A percentile compares a stretch with the other conserved stretches of the same genome.
Conservation (phyloP, 1,284 basidiomycete species). For the Sanghuangporus weigelae region DNA sequence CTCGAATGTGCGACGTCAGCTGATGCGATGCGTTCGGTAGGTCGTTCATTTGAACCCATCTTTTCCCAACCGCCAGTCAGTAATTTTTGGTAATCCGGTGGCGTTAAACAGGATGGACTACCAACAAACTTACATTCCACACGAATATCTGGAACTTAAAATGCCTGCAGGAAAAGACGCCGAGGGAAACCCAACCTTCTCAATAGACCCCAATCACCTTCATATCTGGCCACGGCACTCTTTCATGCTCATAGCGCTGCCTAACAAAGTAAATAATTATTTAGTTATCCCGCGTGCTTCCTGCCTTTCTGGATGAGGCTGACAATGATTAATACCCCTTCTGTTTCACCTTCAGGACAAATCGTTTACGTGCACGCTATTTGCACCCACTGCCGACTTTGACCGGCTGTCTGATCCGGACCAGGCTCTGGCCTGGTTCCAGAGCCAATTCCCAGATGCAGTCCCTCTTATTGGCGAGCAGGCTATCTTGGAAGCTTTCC, state of each 20-base stretch:
- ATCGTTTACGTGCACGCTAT: constrained; percentile 88
- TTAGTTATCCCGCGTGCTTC: constrained; percentile 19
- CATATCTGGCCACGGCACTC: constrained; percentile 99
- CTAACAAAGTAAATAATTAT: constrained; percentile 72
- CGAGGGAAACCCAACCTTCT: constrained; percentile 62
- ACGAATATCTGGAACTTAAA: constrained; percentile 94
- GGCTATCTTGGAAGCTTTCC: constrained; percentile 70
- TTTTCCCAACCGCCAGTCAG: background rate
- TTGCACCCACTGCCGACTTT: constrained; percentile 82
- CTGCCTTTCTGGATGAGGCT: background rate
- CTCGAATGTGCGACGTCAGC: constrained; percentile 78
- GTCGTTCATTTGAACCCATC: constrained; percentile 27
- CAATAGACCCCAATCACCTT: constrained; percentile 90
- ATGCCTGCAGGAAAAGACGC: constrained; percentile 77
- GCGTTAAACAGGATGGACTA: constrained; percentile 74
- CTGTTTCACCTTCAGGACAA: constrained; percentile 50
- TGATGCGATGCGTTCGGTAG: constrained; percentile 88
- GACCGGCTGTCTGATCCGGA: constrained; percentile 58
- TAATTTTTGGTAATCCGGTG: constrained; percentile 3
- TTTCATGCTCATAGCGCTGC: constrained; percentile 98
- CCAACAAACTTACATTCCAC: constrained; percentile 89
- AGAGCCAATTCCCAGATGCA: constrained; percentile 83
- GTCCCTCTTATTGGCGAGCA: constrained; percentile 79
- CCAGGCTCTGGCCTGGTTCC: constrained; percentile 74
- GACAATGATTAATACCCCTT: constrained; percentile 6